Base-by-base conservation (phyloP, 2,329 filamentous ascomycete genomes). In the Cladorrhinum sp. region DNA sequence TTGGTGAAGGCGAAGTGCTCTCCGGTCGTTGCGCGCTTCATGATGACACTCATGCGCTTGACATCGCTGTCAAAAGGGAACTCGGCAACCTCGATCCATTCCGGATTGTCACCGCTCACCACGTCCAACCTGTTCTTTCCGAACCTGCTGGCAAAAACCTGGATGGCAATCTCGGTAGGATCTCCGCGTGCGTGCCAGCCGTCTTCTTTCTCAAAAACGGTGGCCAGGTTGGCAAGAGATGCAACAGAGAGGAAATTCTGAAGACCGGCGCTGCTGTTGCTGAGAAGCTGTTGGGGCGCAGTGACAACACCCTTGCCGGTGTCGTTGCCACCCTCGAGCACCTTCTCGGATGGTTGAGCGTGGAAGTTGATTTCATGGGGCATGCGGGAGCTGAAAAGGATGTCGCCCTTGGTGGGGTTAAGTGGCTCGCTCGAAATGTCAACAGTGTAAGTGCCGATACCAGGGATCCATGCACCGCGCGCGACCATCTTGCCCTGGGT, bases 1-100 rank as follows among this genome's bases (percentile, higher is more conserved):
- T 86, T 86, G 69, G 81, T 82, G 16, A 78, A 74, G 7, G 70
- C 69, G 26, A 75, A 74, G 50, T 70, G 73, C 9, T 74, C 72
- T 33, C 68, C 66, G 7, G 71, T 70, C 71, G 87, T 18, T 33
- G 78, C 75, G 6, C 73, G 71, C 14, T 83, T 79, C 74, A 90
- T 91, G 30, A 90, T 81, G 53, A 91, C 87, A 48, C 86, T 88
- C 88, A 91, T 91, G 62, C 87, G 84, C 77, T 91, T 91, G 71
- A 88, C 83, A 54, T 85, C 84, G 0, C 87, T 90, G 71, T 91
- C 88, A 68, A 91, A 92, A 1, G 88, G 87, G 57, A 88, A 87
- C 68, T 91, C 89, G 1, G 85, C 82, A 3, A 89, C 68, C 55
- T 87, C 75, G 42, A 74, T 55, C 68, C 67, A 69, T 50, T 65